Conservation (phyloP, 2,329 filamentous ascomycete species). For the Periconia sp. region DNA sequence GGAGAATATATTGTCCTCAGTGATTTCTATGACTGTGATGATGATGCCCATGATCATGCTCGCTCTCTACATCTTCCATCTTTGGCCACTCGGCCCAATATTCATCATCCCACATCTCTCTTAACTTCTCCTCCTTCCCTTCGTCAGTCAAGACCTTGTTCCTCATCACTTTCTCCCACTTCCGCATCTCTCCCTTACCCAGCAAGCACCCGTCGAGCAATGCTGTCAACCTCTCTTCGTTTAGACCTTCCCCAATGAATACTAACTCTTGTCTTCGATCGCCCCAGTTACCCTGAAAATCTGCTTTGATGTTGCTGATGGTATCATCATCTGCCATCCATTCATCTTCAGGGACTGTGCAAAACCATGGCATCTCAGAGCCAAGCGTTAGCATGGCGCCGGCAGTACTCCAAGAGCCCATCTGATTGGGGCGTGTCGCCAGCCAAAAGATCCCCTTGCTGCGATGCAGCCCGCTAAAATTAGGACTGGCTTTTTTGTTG, state of each 20-base stretch:
- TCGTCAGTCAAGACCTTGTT: constrained; percentile 32
- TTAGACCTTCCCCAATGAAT: constrained; percentile 72
- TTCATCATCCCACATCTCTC: constrained; percentile 63
- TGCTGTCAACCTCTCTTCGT: constrained; percentile 57
- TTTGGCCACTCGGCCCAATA: constrained; percentile 60
- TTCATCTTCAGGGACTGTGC: constrained; percentile 60
- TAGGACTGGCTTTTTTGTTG: constrained; percentile 61
- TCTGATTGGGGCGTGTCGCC: constrained; percentile 62
- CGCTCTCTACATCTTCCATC: constrained; percentile 38
- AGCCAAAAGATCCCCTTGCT: constrained; percentile 69
- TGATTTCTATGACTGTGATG: constrained; percentile 12
- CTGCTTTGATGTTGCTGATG: constrained; percentile 54
- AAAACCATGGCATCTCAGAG: constrained; percentile 65
- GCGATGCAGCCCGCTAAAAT: constrained; percentile 63
- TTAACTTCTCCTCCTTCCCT: constrained; percentile 55
- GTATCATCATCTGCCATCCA: constrained; percentile 59
- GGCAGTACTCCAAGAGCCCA: constrained; percentile 68
- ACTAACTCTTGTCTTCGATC: constrained; percentile 75
- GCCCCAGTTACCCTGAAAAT: constrained; percentile 64
- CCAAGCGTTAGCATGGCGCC: constrained; percentile 68
- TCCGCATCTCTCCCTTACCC: constrained; percentile 61
- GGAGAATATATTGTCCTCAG: too few relatives aligned
- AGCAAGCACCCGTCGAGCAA: constrained; percentile 67
- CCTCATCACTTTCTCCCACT: constrained; percentile 49
- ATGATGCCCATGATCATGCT: constrained; percentile 27